Evolutionary conservation across 805 yeast genomes (phyloP).

Genomic region (Kuraishia molischiana): DNA sequence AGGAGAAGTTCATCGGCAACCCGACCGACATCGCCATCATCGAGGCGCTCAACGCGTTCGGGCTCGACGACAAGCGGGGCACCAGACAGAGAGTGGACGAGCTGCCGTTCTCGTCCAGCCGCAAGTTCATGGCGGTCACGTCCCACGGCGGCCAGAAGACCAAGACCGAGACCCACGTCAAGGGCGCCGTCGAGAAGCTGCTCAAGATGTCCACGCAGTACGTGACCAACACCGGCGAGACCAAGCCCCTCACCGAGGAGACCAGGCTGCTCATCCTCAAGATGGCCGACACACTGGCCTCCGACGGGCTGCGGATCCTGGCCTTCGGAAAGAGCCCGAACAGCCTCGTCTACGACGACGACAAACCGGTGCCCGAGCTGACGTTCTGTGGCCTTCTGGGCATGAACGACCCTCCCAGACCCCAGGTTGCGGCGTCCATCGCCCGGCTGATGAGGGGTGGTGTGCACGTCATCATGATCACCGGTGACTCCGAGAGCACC

Average conservation of each 20-base stretch:
- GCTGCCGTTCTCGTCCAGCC: slow-evolving; percentile 71
- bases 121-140: slow-evolving; percentile 88
- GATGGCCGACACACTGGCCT: slow-evolving; percentile 59
- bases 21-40: slow-evolving; percentile 91
- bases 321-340: slow-evolving; percentile 57
- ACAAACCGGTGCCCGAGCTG: slow-evolving; percentile 43
- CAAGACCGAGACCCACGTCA: slow-evolving; percentile 55
- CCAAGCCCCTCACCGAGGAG: slow-evolving; percentile 46
- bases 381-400: slow-evolving; percentile 83
- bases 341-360: slow-evolving; percentile 21
- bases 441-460: slow-evolving; percentile 80
- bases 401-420: slow-evolving; percentile 97
- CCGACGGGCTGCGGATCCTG: slow-evolving; percentile 77
- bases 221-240: slow-evolving; percentile 47
- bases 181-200: slow-evolving; percentile 85
- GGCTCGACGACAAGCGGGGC: slow-evolving; percentile 59
- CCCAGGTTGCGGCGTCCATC: slow-evolving; percentile 69
- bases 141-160: slow-evolving; percentile 48
- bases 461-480: slow-evolving; percentile 96
- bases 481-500: slow-evolving; percentile 88
- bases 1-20: slow-evolving; percentile 72
- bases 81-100: slow-evolving; percentile 55
- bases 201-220: slow-evolving; percentile 52
- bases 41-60: slow-evolving; percentile 64
- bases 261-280: slow-evolving; percentile 35